Base-by-base conservation (phyloP, 495 filamentous ascomycete species). In the Lentithecium fluviatile region DNA sequence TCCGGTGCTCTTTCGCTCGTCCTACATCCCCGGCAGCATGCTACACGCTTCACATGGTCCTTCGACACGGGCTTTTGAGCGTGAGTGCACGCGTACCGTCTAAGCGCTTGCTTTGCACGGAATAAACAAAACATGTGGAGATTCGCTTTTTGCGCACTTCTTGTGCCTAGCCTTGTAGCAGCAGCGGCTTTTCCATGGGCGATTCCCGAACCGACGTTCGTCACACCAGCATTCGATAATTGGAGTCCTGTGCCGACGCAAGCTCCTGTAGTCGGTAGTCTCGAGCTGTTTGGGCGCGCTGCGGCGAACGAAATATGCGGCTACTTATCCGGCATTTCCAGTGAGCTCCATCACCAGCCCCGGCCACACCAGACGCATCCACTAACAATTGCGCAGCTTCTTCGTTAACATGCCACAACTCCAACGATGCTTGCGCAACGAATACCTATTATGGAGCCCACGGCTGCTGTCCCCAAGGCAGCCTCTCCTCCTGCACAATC, bases 171-270 rank as follows among this genome's bases (percentile, higher is more conserved):
- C 19, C n/a, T 67, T 23, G 65, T 34, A 34, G 59, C 65, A 1
- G 65, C 65, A 19, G 45, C 45, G 25, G 65, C 65, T 10, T 60
- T 68, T 29, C 60, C 65, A 15, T 64, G 60, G 60, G 60, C 60
- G 0, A 25, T 37, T 21, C 65, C 65, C 12, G 56, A 60, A 29
- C 60, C 65, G 0, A 68, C 65, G 0, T 45, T 67, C 12, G 26
- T 60, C 0, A 53, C 60, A 7, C 65, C 65, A 15, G 60, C 23
- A 2, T 25, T 12, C n/a, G 56, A 68, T 42, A 42, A 23, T 17
- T 68, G 60, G 65, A 68, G 60, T 58, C 65, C 65, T 12, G 61
- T 52, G 19, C 60, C 65, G 13, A 68, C 65, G 13, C 13, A 45
- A 24, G 65, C 42, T 19, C 65, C 65, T 0, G 38, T 52, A 13